Conservation (phyloP, 768 basidiomycete genomes). For the Agaricus sinodeliciosus region DNA sequence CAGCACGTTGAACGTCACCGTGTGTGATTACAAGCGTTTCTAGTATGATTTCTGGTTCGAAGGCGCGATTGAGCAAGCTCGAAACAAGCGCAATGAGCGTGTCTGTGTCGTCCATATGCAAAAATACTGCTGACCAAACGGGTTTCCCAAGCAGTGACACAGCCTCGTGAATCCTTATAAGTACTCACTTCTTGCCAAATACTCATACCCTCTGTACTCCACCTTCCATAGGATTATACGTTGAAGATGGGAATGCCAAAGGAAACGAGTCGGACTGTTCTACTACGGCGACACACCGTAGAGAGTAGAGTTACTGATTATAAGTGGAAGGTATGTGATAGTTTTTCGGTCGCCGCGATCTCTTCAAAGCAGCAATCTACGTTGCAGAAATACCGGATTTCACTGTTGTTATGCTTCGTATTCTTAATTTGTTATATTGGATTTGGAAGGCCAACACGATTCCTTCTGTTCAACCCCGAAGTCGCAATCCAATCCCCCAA, state of each 20-base stretch:
- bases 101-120: constrained; percentile 47
- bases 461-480: not conserved
- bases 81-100: constrained; percentile 59
- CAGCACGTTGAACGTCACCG: constrained; percentile 53
- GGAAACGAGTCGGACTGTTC: no score
- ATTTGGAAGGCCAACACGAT: not conserved
- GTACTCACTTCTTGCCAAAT: no score
- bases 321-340: not conserved
- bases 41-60: constrained; percentile 37
- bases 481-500: constrained; percentile 28
- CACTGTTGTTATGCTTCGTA: not conserved
- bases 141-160: not conserved
- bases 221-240: no score
- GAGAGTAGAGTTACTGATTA: not conserved
- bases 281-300: no score
- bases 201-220: no score
- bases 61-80: constrained; percentile 40
- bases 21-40: constrained; percentile 50
- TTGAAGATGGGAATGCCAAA: no score
- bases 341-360: not conserved
- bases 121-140: not conserved
- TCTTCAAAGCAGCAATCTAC: not conserved
- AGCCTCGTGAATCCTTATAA: no score
- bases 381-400: not conserved
- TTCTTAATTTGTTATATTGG: not conserved